phyloP scores from a whole-genome alignment of 306 rosid genomes.

The Biancaea sappan region DNA sequence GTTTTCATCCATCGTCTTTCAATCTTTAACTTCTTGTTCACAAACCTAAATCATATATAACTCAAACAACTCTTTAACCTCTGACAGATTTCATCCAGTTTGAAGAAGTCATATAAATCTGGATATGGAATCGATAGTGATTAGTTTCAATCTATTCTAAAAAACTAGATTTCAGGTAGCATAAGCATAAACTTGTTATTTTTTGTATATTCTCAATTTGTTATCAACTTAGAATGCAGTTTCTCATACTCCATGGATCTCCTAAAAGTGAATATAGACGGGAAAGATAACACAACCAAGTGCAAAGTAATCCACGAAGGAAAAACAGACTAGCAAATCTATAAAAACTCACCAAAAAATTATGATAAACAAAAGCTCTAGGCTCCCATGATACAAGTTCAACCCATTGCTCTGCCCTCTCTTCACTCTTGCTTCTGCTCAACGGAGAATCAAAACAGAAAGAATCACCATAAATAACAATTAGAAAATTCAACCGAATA shows the following conservation, averaged over 20 bases:
- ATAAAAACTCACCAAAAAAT: conserved; percentile 67
- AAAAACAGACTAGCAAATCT: background rate
- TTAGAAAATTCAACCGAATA: background rate
- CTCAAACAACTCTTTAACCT: background rate
- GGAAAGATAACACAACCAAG: background rate
- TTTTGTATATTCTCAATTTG: background rate
- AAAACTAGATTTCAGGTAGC: background rate
- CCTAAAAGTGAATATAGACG: background rate
- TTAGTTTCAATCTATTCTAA: background rate
- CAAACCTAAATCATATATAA: background rate
- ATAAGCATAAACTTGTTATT: background rate
- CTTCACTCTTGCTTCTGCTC: background rate
- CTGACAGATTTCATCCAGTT: background rate
- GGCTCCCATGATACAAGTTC: conserved; percentile 98
- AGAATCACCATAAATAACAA: background rate
- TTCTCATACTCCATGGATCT: background rate
- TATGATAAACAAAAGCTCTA: conserved; percentile 89
- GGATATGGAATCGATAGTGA: background rate
- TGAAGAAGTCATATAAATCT: background rate
- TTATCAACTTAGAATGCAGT: too few relatives aligned
- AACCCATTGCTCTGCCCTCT: conserved; percentile 62
- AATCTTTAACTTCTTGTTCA: background rate
- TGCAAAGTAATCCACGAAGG: background rate
- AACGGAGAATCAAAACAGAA: background rate
- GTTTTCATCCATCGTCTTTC: background rate